Base-by-base conservation (phyloP, 768 basidiomycete species). In the Kwoniella europaea region DNA sequence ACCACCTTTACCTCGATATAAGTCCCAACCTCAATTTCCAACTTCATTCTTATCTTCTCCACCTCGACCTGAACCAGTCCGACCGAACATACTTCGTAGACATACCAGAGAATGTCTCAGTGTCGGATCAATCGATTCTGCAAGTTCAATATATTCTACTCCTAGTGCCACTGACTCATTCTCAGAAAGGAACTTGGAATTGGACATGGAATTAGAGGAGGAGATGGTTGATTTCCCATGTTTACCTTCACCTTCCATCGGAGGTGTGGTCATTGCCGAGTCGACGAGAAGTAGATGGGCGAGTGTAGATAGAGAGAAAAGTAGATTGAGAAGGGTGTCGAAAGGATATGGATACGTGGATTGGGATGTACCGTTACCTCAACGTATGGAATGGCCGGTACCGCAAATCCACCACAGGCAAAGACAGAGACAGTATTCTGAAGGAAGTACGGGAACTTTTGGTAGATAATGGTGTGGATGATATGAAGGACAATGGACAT, bases 21-120 rank as follows among this genome's bases (percentile, higher is more conserved):
- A 61, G 15, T 67, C 65, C n/a, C 65, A 67, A 57, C 65, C 65
- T 5, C 56, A 58, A 58, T 67, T 67, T 42, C 22, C 65, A 0
- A 24, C 56, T 5, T 67, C 65, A 10, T 63, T 63, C 65, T n/a
- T 46, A 35, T 41, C 65, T 27, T 67, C 65, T n/a, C 46, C 56
- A 27, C 65, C 65, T 60, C 56, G 56, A 12, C 64, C 64, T 6
- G 41, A 56, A 22, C n/a, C 54, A 9, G n/a, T 44, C 6, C n/a
- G 64, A 50, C 64, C 64, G 5, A 65, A 44, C 27, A 65, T 65
- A 12, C 53, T 57, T 2, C 16, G 54, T 43, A 22, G 64, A 27
- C 64, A 65, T 35, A 65, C 64, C 3, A 29, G 43, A 13, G 20
- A n/a, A 44, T 65, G 64, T 29, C 13, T 65, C 16, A 56, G 54